Percentiles rank a stretch among this genome's conserved stretches.
phyloP scores from a whole-genome alignment of 192 early-diverging fungal species.

The Geranomyces variabilis region DNA sequence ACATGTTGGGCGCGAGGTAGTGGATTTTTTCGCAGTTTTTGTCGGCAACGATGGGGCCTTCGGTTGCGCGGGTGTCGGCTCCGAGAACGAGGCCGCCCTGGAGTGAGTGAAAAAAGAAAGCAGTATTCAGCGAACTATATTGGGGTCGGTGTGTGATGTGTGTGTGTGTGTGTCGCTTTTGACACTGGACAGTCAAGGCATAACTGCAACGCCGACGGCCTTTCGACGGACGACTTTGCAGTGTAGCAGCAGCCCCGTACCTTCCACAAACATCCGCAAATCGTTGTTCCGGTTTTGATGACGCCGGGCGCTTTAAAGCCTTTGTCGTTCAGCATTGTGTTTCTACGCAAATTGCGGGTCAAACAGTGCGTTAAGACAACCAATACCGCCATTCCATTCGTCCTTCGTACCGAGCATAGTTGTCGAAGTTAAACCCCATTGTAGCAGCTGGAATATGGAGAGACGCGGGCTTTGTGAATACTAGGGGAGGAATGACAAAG shows the following conservation, averaged over 20 bases:
- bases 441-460: no score
- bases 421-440: constrained; percentile 92
- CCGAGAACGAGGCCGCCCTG: constrained; percentile 92
- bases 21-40: constrained; percentile 99
- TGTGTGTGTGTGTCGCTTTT: no score
- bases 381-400: background rate
- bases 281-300: constrained; percentile 96
- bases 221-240: no score
- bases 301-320: constrained; percentile 80
- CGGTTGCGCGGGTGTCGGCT: constrained; percentile 96
- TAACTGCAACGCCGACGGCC: no score
- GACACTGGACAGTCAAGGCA: no score
- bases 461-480: no score
- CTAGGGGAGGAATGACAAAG: no score
- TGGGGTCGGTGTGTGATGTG: no score
- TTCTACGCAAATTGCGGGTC: constrained; percentile 58
- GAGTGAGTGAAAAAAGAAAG: background rate
- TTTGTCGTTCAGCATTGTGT: constrained; percentile 73
- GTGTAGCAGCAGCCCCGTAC: no score
- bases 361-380: background rate
- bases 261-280: constrained; percentile 92
- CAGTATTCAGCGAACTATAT: background rate
- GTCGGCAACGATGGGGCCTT: constrained; percentile 94
- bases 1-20: constrained; percentile 96
- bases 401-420: constrained; percentile 67